phyloP scores from a whole-genome alignment of 345 rosid species.

The Lagerstroemia speciosa region DNA sequence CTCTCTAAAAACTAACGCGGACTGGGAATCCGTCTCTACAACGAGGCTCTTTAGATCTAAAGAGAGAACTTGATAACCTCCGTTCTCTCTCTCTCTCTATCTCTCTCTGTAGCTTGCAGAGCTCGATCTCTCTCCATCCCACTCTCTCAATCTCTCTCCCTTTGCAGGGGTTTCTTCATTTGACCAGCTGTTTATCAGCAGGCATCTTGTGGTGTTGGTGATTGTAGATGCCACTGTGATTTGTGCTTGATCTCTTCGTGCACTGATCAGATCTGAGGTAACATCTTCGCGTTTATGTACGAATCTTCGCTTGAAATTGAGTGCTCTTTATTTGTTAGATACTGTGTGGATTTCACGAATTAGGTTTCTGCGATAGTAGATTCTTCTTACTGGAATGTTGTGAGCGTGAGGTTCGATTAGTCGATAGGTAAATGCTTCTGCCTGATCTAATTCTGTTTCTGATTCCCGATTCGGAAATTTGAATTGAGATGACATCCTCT shows the following conservation, averaged over 20 bases:
- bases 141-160: background rate
- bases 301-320: background rate
- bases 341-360: conserved; percentile 6
- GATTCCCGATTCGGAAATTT: background rate
- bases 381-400: background rate
- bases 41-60: conserved; percentile 16
- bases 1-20: background rate
- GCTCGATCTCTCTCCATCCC: background rate
- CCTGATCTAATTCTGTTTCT: background rate
- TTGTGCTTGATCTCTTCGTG: conserved; percentile 10
- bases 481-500: background rate
- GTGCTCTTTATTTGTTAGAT: background rate
- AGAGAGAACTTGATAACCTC: conserved; percentile 4
- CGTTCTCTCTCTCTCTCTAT: background rate
- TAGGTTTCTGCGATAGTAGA: background rate
- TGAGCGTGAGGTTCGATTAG: background rate
- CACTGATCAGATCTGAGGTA: conserved; percentile 57
- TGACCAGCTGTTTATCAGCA: background rate
- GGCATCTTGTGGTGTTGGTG: background rate
- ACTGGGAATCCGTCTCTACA: background rate
- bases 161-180: background rate
- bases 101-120: background rate
- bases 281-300: conserved; percentile 5
- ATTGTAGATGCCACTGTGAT: background rate
- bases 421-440: background rate